Base-by-base conservation (phyloP, 2,329 filamentous ascomycete genomes). In the Ceratocystis ficicola region DNA sequence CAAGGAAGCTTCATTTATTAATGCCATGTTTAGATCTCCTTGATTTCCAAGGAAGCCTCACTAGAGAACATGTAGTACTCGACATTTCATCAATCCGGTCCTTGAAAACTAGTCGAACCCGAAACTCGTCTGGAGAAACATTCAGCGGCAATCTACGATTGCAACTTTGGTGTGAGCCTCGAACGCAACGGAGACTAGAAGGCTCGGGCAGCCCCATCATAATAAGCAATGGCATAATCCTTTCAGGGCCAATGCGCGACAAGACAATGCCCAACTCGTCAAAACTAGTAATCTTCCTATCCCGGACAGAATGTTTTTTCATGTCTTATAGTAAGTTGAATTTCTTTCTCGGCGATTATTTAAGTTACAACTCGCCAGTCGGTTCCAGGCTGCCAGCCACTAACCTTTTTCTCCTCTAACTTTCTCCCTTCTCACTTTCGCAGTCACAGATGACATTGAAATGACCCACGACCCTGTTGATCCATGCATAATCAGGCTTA, bases 401-500 rank as follows among this genome's bases (percentile, higher is more conserved):
- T 36, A 32, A 36, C 5, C 3, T 4, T n/a, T 36, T 59, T n/a
- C 55, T 32, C 28, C n/a, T 36, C 25, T 20, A 32, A 32, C 32
- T 59, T 59, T 20, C 25, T n/a, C n/a, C 8, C 20, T 17, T 25
- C 12, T 25, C 12, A 15, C 12, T 15, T 36, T 59, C 55, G 6
- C 28, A 59, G 65, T 66, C 25, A 66, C 65, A 5, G 65, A 66
- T 55, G 46, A 57, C 20, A 62, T 66, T 30, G 48, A 63, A 17
- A 59, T 66, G 7, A 48, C 46, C 4, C 15, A 4, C 2, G 59
- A 66, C 30, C 15, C 41, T 2, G 3, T n/a, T n/a, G 32, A 62
- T 30, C 48, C 65, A 15, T 66, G 65, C 48, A 30, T 20, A 15
- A 22, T 62, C 28, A 62, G 46, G 15, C 59, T 66, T 20, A 62